A percentile compares a stretch with the other conserved stretches of the same genome.
phyloP scores from a whole-genome alignment of 2,329 filamentous ascomycete species.

The Aspergillus amoenus region DNA sequence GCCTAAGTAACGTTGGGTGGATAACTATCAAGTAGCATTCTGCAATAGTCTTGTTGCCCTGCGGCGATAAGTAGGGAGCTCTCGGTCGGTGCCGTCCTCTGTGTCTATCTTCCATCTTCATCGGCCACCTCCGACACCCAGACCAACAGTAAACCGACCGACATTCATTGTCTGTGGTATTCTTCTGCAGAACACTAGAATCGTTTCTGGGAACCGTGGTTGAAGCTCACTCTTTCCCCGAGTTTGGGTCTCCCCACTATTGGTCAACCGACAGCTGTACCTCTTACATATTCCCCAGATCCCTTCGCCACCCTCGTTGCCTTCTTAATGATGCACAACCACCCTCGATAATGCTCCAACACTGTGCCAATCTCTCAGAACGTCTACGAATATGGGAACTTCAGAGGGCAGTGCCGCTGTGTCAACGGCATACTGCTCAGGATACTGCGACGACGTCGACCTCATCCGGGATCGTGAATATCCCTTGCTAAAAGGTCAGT shows the following conservation, averaged over 20 bases:
- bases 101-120: neutral
- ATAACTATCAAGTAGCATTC: too few relatives aligned
- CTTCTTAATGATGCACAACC: conserved; percentile 5
- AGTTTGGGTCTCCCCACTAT: conserved; percentile 11
- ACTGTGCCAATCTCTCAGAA: neutral
- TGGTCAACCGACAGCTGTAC: conserved; percentile 6
- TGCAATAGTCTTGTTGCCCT: too few relatives aligned
- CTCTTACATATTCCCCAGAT: neutral
- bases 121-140: conserved; percentile 13
- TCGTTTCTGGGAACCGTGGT: neutral
- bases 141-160: neutral
- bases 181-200: neutral
- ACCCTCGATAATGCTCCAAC: neutral
- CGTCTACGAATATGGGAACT: neutral
- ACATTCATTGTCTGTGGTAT: neutral
- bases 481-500: conserved; percentile 43
- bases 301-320: conserved; percentile 2
- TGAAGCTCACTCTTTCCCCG: conserved; percentile 1
- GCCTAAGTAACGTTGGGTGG: neutral
- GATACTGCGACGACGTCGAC: conserved; percentile 48
- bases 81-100: conserved; percentile 10
- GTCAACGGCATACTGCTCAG: conserved; percentile 21
- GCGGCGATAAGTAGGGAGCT: neutral
- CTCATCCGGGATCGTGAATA: conserved; percentile 49
- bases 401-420: neutral